These are phyloP conservation scores for Saccharomycopsis sp. DNA, from an alignment of 805 yeast genomes.

Conservation along the genomic window DNA sequence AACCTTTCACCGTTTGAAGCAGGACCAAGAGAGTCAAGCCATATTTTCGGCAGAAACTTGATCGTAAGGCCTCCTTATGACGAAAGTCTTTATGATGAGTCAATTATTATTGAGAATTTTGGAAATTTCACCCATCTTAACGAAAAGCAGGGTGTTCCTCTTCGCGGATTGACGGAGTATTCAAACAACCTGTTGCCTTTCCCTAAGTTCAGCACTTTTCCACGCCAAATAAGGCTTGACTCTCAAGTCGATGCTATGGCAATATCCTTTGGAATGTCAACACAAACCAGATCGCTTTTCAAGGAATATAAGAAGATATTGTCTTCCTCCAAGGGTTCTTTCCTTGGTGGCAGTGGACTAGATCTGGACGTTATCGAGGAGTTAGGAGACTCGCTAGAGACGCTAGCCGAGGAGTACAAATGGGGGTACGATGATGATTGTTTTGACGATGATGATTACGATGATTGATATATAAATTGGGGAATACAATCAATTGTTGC, in stretches of 20 bases:
- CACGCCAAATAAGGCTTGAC: slow-evolving; percentile 22
- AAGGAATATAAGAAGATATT: slow-evolving; percentile 26
- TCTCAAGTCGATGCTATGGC: slow-evolving; percentile 17
- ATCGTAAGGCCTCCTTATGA: slow-evolving; percentile 23
- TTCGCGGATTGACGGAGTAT: slow-evolving; percentile 4
- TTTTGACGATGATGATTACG: slow-evolving; percentile 29
- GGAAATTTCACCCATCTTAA: slow-evolving; percentile 12
- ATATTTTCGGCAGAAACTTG: slow-evolving; percentile 27
- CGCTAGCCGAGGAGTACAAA: slow-evolving; percentile 41
- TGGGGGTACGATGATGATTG: slow-evolving; percentile 43
- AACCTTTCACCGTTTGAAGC: slow-evolving; percentile 1
- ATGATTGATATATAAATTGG: slow-evolving; percentile 28
- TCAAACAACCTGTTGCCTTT: slow-evolving; percentile 2
- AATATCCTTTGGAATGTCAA: slow-evolving; percentile 24
- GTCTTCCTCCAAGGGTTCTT: slow-evolving; percentile 10
- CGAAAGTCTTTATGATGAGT: slow-evolving; percentile 5
- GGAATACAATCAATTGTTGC: background rate
- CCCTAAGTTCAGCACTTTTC: slow-evolving; percentile 12
- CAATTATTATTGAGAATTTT: slow-evolving; percentile 14
- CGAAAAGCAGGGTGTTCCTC: slow-evolving; percentile 3
- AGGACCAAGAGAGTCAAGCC: slow-evolving; percentile 2
- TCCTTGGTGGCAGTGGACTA: slow-evolving; percentile 21
- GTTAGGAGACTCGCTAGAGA: slow-evolving; percentile 41
- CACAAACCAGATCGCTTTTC: slow-evolving; percentile 24
- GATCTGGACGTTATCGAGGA: slow-evolving; percentile 48